These are phyloP conservation scores for Claviceps cyperi DNA, from an alignment of 2,329 filamentous ascomycete genomes.

Conservation along the genomic window DNA sequence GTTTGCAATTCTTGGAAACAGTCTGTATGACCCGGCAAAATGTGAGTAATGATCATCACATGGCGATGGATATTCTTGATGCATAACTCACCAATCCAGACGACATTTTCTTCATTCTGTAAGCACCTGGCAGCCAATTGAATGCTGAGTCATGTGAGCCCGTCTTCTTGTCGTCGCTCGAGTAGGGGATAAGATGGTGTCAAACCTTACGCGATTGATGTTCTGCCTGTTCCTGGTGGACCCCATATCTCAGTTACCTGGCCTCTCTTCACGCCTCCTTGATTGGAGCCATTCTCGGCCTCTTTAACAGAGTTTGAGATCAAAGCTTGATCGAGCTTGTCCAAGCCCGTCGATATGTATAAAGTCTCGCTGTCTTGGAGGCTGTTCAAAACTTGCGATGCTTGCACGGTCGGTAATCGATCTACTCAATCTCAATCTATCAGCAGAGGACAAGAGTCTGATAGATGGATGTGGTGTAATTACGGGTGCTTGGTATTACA, in stretches of 20 bases:
- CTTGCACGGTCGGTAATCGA: slow-evolving; percentile 62
- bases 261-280: slow-evolving; percentile 54
- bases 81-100: slow-evolving; percentile 64
- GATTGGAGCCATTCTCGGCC: slow-evolving; percentile 6
- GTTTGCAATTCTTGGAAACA: slow-evolving; percentile 29
- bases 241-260: slow-evolving; percentile 82
- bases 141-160: slow-evolving; percentile 33
- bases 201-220: slow-evolving; percentile 53
- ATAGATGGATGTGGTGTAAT: slow-evolving; percentile 7
- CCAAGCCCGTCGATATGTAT: slow-evolving; percentile 41
- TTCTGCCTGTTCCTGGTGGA: slow-evolving; percentile 76
- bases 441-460: background rate
- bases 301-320: slow-evolving; percentile 6
- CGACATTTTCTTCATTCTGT: slow-evolving; percentile 43
- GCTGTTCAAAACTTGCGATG: slow-evolving; percentile 54
- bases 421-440: slow-evolving; percentile 30
- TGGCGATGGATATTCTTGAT: background rate
- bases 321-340: slow-evolving; percentile 35
- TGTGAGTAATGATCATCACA: background rate
- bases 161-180: background rate
- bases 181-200: background rate
- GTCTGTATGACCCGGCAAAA: slow-evolving; percentile 17
- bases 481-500: slow-evolving; percentile 37
- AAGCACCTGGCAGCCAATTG: slow-evolving; percentile 54
- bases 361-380: slow-evolving; percentile 36